Conservation (phyloP, 2,329 filamentous ascomycete species). For the Colletotrichum sp. region DNA sequence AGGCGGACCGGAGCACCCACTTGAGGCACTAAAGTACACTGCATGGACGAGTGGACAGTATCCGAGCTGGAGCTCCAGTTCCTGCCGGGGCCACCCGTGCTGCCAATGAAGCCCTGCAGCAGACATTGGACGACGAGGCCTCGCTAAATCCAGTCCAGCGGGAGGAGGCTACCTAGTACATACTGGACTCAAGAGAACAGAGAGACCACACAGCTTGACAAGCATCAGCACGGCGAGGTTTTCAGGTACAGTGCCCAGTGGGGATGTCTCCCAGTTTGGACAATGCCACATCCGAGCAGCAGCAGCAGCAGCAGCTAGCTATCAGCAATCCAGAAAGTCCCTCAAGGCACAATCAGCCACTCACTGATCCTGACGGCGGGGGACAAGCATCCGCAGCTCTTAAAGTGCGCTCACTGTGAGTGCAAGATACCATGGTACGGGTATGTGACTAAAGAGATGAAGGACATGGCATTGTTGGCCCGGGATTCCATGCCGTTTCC, state of each 20-base stretch:
- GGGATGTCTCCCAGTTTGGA: neutral
- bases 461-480: neutral
- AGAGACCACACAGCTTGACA: neutral
- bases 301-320: neutral
- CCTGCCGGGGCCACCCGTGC: neutral
- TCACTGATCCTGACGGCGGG: neutral
- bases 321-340: neutral
- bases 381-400: neutral
- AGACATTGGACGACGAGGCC: neutral
- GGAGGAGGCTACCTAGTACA: neutral
- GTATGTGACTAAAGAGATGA: neutral
- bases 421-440: neutral
- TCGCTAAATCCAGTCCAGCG: neutral
- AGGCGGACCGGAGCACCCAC: neutral
- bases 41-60: neutral
- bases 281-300: neutral
- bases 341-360: neutral
- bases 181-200: neutral
- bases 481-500: neutral
- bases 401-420: neutral
- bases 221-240: neutral
- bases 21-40: neutral
- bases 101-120: neutral
- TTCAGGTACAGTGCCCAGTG: constrained; percentile 1
- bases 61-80: neutral